A percentile compares a stretch with the other conserved stretches of the same genome.
Evolutionary conservation across 2,329 filamentous ascomycete species (phyloP).

Genomic region (Teratosphaeria gauchensis): DNA sequence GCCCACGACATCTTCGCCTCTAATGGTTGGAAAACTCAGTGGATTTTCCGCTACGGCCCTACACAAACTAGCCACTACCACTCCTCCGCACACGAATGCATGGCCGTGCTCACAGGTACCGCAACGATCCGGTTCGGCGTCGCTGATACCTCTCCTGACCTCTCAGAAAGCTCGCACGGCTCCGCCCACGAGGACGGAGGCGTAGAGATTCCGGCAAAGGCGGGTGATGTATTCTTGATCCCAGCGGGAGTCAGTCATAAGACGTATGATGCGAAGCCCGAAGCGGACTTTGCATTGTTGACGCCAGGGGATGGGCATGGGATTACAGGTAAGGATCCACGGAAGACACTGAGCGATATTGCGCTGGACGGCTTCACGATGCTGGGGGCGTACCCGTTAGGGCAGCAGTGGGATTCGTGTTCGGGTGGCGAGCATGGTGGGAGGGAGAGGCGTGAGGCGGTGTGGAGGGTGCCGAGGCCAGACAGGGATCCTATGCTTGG

Average conservation of each 20-base stretch:
- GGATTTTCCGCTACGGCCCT: slow-evolving; percentile 48
- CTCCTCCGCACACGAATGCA: slow-evolving; percentile 47
- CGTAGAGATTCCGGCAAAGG: slow-evolving; percentile 37
- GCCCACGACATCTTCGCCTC: slow-evolving; percentile 37
- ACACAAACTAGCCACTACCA: slow-evolving; percentile 51
- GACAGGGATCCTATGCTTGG: slow-evolving; percentile 42
- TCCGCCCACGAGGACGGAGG: slow-evolving; percentile 37
- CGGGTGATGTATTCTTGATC: slow-evolving; percentile 51
- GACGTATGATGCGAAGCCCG: slow-evolving; percentile 37
- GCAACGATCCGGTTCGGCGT: slow-evolving; percentile 48
- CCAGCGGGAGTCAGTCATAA: slow-evolving; percentile 50
- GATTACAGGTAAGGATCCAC: slow-evolving; percentile 25
- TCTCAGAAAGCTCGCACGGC: slow-evolving; percentile 33
- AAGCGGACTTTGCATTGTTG: slow-evolving; percentile 31
- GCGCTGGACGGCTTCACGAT: slow-evolving; percentile 41
- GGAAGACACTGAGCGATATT: slow-evolving; percentile 28
- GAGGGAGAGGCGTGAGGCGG: slow-evolving; percentile 33
- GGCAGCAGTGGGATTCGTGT: slow-evolving; percentile 43
- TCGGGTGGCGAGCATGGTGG: slow-evolving; percentile 36
- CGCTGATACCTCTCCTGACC: slow-evolving; percentile 35
- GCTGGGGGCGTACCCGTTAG: slow-evolving; percentile 48
- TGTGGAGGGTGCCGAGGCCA: slow-evolving; percentile 39
- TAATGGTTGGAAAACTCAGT: slow-evolving; percentile 46
- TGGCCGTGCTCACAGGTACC: slow-evolving; percentile 45
- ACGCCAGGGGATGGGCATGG: slow-evolving; percentile 36